These are phyloP conservation scores for Macrocybe gigantea DNA, from an alignment of 768 basidiomycete species.

Conservation along the genomic window DNA sequence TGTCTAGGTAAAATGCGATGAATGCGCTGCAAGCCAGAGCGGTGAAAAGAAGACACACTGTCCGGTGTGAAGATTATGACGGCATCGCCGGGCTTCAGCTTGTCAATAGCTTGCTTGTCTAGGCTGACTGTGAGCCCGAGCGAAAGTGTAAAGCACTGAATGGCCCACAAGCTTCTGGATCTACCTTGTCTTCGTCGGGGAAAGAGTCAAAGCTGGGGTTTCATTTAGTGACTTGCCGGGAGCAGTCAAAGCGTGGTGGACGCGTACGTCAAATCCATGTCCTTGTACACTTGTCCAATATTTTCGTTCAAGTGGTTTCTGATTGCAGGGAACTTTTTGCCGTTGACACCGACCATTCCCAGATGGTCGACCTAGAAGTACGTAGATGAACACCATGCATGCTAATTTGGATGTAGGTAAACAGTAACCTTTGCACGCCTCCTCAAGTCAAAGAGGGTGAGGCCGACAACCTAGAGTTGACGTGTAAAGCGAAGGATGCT, in stretches of 20 bases:
- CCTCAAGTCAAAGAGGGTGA: constrained; percentile 87
- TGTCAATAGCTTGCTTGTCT: constrained; percentile 82
- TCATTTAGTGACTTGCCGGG: neutral
- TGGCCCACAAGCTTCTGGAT: constrained; percentile 77
- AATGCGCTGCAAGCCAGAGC: neutral
- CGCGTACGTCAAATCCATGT: constrained; percentile 76
- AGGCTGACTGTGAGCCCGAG: constrained; percentile 4
- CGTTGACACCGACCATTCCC: constrained; percentile 87
- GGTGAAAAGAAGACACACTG: constrained; percentile 37
- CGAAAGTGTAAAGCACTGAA: neutral
- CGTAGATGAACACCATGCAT: neutral
- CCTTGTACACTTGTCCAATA: constrained; percentile 79
- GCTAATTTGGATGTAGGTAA: neutral
- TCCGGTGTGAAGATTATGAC: constrained; percentile 93
- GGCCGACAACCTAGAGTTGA: constrained; percentile 66
- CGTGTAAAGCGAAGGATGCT: constrained; percentile 9
- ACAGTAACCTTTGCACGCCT: constrained; percentile 64
- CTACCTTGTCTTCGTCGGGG: constrained; percentile 61
- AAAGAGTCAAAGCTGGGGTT: constrained; percentile 65
- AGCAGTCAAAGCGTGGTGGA: neutral
- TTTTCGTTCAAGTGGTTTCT: constrained; percentile 76
- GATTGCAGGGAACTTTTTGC: constrained; percentile 83
- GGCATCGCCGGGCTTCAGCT: constrained; percentile 76
- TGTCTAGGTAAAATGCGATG: constrained; percentile 37
- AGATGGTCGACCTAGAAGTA: constrained; percentile 55